Evolutionary conservation across 1,139 yeast genomes (phyloP).

Genomic region (Scheffersomyces illinoinensis): DNA sequence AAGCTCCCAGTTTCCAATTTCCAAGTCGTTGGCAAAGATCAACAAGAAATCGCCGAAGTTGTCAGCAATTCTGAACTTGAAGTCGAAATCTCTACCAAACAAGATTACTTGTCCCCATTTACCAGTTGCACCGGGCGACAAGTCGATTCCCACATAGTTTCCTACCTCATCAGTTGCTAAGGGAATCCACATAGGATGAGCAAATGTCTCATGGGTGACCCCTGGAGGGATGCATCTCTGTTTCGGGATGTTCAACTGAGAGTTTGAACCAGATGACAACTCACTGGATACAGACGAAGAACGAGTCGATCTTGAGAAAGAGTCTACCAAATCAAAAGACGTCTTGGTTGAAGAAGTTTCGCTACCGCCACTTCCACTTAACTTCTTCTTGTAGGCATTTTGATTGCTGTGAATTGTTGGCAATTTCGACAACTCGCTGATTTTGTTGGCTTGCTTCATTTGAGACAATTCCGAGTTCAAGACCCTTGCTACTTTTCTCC

Average conservation of each 20-base stretch:
- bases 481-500: constrained; percentile 64
- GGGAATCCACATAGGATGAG: constrained; percentile 91
- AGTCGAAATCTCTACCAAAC: constrained; percentile 88
- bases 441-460: constrained; percentile 18
- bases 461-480: constrained; percentile 34
- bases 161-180: constrained; percentile 85
- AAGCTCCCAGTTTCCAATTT: constrained; percentile 71
- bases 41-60: constrained; percentile 85
- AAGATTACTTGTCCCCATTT: constrained; percentile 80
- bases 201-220: constrained; percentile 67
- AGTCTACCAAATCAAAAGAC: not conserved
- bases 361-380: constrained; percentile 14
- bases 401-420: constrained; percentile 24
- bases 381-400: constrained; percentile 21
- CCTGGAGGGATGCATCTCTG: constrained; percentile 80
- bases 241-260: constrained; percentile 36
- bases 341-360: not conserved
- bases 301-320: constrained; percentile 2
- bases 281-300: constrained; percentile 5
- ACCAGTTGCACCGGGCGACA: constrained; percentile 69
- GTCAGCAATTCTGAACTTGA: constrained; percentile 74
- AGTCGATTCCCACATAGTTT: constrained; percentile 84
- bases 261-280: constrained; percentile 2
- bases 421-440: constrained; percentile 27
- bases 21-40: constrained; percentile 81